Evolutionary conservation across 2,329 filamentous ascomycete species (phyloP).

Genomic region (Lomentospora prolificans): DNA sequence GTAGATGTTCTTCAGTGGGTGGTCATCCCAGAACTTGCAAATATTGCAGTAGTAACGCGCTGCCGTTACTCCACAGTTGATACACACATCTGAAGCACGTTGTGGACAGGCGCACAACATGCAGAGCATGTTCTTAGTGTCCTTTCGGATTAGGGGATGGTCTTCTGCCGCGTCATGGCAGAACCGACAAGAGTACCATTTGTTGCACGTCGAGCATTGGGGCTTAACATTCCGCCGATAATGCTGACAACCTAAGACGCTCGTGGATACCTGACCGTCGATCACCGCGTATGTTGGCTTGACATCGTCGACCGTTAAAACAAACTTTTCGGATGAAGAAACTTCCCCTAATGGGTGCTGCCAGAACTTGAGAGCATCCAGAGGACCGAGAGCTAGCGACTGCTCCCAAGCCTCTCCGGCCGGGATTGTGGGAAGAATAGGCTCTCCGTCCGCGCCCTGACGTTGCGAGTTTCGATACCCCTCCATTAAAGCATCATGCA

Average conservation of each 20-base stretch:
- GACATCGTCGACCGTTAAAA: slow-evolving; percentile 50
- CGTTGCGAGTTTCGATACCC: slow-evolving; percentile 36
- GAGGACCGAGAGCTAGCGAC: slow-evolving; percentile 30
- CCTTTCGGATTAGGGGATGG: slow-evolving; percentile 67
- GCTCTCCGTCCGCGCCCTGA: slow-evolving; percentile 14
- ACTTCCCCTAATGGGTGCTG: slow-evolving; percentile 34
- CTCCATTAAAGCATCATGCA: slow-evolving; percentile 63
- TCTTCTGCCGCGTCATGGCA: slow-evolving; percentile 82
- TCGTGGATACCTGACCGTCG: slow-evolving; percentile 22
- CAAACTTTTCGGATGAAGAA: slow-evolving; percentile 30
- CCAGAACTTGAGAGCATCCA: slow-evolving; percentile 51
- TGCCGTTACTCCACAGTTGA: slow-evolving; percentile 63
- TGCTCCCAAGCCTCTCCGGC: slow-evolving; percentile 24
- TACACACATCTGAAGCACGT: slow-evolving; percentile 67
- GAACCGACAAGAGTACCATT: slow-evolving; percentile 91
- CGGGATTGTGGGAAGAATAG: slow-evolving; percentile 12
- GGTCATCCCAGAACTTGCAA: slow-evolving; percentile 96
- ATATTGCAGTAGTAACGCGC: slow-evolving; percentile 89
- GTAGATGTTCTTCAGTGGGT: slow-evolving; percentile 83
- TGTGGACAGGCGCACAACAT: slow-evolving; percentile 90
- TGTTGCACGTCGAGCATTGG: slow-evolving; percentile 80
- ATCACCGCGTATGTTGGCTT: slow-evolving; percentile 54
- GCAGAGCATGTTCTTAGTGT: slow-evolving; percentile 92
- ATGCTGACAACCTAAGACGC: slow-evolving; percentile 71
- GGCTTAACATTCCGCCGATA: slow-evolving; percentile 95